Evolutionary conservation across 768 basidiomycete genomes (phyloP), one percentile per base, ranked within the genome.

Genomic region (Artomyces pyxidatus): DNA sequence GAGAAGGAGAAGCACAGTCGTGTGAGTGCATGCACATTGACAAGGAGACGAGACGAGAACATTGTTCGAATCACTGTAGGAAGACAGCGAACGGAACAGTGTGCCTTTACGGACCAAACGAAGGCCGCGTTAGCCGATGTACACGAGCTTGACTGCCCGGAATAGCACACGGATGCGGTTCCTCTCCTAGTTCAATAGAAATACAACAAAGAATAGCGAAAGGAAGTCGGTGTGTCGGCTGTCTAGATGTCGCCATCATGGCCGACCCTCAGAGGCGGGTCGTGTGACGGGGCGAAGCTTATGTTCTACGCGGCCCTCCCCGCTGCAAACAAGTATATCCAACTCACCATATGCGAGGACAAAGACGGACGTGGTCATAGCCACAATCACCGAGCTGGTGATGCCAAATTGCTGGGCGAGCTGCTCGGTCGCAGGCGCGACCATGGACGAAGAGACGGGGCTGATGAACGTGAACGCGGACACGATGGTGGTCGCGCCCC

Each of bases 371-470:
- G 76, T 78, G 26, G 73, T 75, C 64, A 88, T 73, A 1, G 77
- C 77, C 17, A 76, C 65, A 3, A 77, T 45, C 0, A 68, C 72
- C 2, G 53, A 51, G 57, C 61, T 78, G 7, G 72, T 77, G 21
- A 86, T 72, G 0, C 75, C 70, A 51, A 88, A 80, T 14, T 78
- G 61, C 1, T 59, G 48, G 3, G 69, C 80, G 1, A 89, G 58
- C 45, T 77, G 71, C 4, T 51, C 48, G 0, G 71, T 66, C 0
- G 85, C 85, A 0, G 86, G 86, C 0, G 86, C 81, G 1, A 87
- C 66, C 79, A 87, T 86, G 6, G 84, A 77, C 5, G 86, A 88
- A 0, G 85, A 78, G 0, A 88, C 68, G 0, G 85, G 80, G 3
- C 68, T 69, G 22, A 83, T 80, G 58, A 83, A 81, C 0, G 83